These are phyloP conservation scores for Casuarina cunninghamiana DNA, from an alignment of 306 rosid genomes.

Conservation along the genomic window DNA sequence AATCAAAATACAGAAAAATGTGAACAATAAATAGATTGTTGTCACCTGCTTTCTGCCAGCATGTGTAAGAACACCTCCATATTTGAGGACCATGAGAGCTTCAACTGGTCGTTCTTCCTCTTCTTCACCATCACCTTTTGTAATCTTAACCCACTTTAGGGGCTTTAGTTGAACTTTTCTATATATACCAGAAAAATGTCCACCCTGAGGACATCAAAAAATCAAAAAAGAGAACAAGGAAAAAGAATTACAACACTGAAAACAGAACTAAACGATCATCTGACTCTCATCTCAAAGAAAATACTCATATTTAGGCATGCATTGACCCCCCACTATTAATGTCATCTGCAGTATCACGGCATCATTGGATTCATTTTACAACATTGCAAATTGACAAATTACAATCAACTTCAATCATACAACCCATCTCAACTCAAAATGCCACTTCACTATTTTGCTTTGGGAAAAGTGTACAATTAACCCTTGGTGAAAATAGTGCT, in stretches of 20 bases:
- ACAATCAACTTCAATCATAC: not conserved
- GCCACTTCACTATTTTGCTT: not conserved
- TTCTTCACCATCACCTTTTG: slow-evolving; percentile 69
- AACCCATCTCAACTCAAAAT: not conserved
- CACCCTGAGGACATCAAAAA: slow-evolving; percentile 60
- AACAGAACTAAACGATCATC: not conserved
- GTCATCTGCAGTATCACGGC: not conserved
- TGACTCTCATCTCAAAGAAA: not conserved
- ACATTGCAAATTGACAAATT: not conserved
- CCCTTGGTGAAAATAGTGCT: not conserved
- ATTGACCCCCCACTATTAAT: not conserved
- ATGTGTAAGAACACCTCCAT: slow-evolving; percentile 98
- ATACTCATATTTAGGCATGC: slow-evolving; percentile 4
- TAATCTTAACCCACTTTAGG: slow-evolving; percentile 78
- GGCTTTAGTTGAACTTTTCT: slow-evolving; percentile 98
- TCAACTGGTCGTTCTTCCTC: slow-evolving; percentile 95
- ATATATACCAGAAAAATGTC: slow-evolving; percentile 96
- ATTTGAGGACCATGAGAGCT: slow-evolving; percentile 97
- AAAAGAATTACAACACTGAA: not conserved
- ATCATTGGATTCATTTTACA: not conserved
- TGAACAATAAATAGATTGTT: not conserved
- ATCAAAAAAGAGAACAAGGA: slow-evolving; percentile 12
- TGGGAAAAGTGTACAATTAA: not conserved
- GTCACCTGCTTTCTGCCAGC: slow-evolving; percentile 98
- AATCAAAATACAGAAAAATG: slow-evolving; percentile 3